Evolutionary conservation across 2,329 filamentous ascomycete genomes (phyloP).

Genomic region (Botrytis paeoniae): DNA sequence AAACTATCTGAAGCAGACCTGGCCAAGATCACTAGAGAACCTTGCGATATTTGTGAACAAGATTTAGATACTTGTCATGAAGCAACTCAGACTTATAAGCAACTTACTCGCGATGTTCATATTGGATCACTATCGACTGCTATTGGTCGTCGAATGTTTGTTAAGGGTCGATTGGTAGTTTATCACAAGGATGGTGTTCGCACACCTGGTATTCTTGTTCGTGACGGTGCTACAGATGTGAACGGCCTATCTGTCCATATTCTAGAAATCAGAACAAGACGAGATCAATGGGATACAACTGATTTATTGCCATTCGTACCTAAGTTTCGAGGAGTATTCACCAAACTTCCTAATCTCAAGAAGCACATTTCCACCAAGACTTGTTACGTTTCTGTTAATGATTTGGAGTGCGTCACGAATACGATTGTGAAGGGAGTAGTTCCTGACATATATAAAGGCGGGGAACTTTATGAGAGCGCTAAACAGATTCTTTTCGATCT

Average conservation of each 20-base stretch:
- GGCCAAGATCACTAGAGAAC: conserved; percentile 81
- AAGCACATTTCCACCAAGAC: conserved; percentile 67
- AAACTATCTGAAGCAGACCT: conserved; percentile 89
- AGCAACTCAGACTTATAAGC: conserved; percentile 74
- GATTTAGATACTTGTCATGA: conserved; percentile 79
- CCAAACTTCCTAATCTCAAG: conserved; percentile 62
- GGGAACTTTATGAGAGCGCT: conserved; percentile 51
- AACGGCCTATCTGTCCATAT: conserved; percentile 68
- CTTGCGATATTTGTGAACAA: conserved; percentile 76
- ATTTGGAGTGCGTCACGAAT: conserved; percentile 81
- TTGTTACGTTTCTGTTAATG: conserved; percentile 66
- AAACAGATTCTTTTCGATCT: conserved; percentile 67
- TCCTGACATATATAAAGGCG: conserved; percentile 56
- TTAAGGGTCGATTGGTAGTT: conserved; percentile 71
- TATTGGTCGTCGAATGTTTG: conserved; percentile 76
- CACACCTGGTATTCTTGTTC: conserved; percentile 75
- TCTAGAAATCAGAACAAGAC: conserved; percentile 69
- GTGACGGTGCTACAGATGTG: conserved; percentile 68
- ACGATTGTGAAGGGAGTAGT: conserved; percentile 59
- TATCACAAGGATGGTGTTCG: conserved; percentile 82
- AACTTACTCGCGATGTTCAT: conserved; percentile 78
- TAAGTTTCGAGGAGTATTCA: conserved; percentile 64
- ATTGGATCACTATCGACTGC: conserved; percentile 74
- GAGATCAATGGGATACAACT: conserved; percentile 70
- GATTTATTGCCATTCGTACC: conserved; percentile 83